Evolutionary conservation across 805 yeast genomes (phyloP).

Genomic region (Kazachstania taianensis): DNA sequence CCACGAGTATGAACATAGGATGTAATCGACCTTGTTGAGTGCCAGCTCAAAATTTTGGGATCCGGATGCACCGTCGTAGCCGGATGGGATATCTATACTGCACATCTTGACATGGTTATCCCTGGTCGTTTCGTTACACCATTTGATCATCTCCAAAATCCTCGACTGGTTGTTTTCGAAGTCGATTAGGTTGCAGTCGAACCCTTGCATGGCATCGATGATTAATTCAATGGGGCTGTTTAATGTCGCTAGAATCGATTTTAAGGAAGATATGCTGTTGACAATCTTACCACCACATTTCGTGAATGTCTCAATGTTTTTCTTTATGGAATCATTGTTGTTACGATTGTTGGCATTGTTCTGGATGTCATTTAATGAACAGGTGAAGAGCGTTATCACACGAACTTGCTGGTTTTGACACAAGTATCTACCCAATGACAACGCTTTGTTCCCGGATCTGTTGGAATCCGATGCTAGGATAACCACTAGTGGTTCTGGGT

Average conservation of each 20-base stretch:
- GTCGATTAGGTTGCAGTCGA: conserved; percentile 43
- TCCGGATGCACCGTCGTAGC: conserved; percentile 78
- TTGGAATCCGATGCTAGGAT: conserved; percentile 59
- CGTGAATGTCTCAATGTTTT: conserved; percentile 47
- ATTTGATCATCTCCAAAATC: conserved; percentile 38
- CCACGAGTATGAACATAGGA: conserved; percentile 56
- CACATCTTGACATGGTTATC: conserved; percentile 15
- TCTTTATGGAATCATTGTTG: conserved; percentile 24
- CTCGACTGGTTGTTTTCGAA: conserved; percentile 15
- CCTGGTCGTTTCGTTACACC: conserved; percentile 46
- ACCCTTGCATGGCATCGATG: conserved; percentile 79
- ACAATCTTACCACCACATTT: conserved; percentile 63
- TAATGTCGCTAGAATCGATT: conserved; percentile 33
- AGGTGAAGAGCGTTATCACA: conserved; percentile 42
- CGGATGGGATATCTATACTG: conserved; percentile 75
- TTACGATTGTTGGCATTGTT: conserved; percentile 5
- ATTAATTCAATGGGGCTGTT: conserved; percentile 73
- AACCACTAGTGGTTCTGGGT: conserved; percentile 68
- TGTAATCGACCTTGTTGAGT: conserved; percentile 40
- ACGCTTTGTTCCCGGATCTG: conserved; percentile 61
- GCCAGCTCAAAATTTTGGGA: conserved; percentile 26
- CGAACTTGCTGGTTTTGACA: conserved; percentile 50
- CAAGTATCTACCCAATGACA: conserved; percentile 72
- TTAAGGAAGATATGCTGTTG: conserved; percentile 30
- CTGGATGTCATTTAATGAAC: conserved; percentile 21